phyloP scores from a whole-genome alignment of 805 yeast genomes.

The Wickerhamiella alocasiicola region DNA sequence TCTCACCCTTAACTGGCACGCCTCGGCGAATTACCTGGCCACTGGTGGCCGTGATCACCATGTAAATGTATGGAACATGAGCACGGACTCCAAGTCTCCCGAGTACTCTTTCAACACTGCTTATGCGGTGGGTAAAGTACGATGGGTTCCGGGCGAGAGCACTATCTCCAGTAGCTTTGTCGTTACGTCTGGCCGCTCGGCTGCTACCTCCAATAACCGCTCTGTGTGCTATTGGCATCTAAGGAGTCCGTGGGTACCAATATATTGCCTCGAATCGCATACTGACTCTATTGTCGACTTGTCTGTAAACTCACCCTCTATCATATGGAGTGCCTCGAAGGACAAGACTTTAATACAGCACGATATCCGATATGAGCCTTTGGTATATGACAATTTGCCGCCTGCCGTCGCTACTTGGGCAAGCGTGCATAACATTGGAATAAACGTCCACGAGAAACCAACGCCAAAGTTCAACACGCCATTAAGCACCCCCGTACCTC shows the following conservation, averaged over 20 bases:
- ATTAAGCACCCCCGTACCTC: neutral
- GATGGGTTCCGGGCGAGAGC: constrained; percentile 45
- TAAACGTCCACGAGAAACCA: neutral
- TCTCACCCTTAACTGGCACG: constrained; percentile 77
- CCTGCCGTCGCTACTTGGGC: constrained; percentile 49
- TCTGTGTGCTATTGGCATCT: constrained; percentile 18
- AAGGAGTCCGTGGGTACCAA: constrained; percentile 61
- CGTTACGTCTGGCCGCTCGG: constrained; percentile 17
- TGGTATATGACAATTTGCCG: constrained; percentile 38
- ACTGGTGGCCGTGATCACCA: constrained; percentile 91
- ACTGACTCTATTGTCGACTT: constrained; percentile 44
- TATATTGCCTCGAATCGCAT: constrained; percentile 39
- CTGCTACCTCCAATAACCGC: constrained; percentile 6
- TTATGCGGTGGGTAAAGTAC: constrained; percentile 63
- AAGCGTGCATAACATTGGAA: constrained; percentile 12
- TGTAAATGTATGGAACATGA: constrained; percentile 63
- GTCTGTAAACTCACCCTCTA: constrained; percentile 13
- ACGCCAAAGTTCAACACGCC: neutral
- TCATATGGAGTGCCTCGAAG: constrained; percentile 38
- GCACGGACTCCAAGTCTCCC: constrained; percentile 37
- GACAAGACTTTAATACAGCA: constrained; percentile 39
- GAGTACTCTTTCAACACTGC: constrained; percentile 63
- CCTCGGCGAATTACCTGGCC: constrained; percentile 61
- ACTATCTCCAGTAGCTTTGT: constrained; percentile 12
- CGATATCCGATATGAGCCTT: constrained; percentile 35